phyloP scores from a whole-genome alignment of 169 alveolate genomes.

The Babesia bovis region DNA sequence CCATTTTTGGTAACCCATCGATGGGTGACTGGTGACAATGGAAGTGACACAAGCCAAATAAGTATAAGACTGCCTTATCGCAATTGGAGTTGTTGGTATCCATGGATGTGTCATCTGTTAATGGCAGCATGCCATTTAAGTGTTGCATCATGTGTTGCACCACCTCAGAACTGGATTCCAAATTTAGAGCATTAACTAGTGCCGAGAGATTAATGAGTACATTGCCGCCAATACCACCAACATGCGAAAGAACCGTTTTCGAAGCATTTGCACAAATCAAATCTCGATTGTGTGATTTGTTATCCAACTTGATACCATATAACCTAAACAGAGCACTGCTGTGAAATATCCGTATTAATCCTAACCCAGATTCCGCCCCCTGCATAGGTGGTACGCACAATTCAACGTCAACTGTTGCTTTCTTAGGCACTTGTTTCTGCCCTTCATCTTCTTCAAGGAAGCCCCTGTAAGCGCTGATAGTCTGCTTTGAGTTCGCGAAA shows the following conservation, averaged over 20 bases:
- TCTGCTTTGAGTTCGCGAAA: not conserved
- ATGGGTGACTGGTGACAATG: conserved; percentile 4
- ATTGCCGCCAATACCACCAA: not conserved
- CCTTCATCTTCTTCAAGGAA: conserved; percentile 11
- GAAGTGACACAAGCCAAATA: not conserved
- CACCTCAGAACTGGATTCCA: not conserved
- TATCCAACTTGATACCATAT: not conserved
- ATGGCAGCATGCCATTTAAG: not conserved
- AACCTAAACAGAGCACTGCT: not conserved
- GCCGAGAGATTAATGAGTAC: not conserved
- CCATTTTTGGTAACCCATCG: conserved; percentile 19
- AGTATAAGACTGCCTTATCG: conserved; percentile 9
- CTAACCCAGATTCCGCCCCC: conserved; percentile 18
- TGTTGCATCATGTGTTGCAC: conserved; percentile 20
- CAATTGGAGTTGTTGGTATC: not conserved
- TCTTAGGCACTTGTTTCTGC: not conserved
- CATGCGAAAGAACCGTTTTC: not conserved
- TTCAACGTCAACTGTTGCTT: not conserved
- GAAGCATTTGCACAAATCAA: conserved; percentile 4
- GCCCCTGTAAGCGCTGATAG: not conserved
- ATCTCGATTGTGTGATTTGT: not conserved
- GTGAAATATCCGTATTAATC: conserved; percentile 5
- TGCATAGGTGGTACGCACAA: conserved; percentile 2
- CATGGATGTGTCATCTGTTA: not conserved
- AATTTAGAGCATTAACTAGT: conserved; percentile 1